These are phyloP conservation scores for Ballota nigra DNA, from an alignment of 257 asterid species.

Conservation along the genomic window DNA sequence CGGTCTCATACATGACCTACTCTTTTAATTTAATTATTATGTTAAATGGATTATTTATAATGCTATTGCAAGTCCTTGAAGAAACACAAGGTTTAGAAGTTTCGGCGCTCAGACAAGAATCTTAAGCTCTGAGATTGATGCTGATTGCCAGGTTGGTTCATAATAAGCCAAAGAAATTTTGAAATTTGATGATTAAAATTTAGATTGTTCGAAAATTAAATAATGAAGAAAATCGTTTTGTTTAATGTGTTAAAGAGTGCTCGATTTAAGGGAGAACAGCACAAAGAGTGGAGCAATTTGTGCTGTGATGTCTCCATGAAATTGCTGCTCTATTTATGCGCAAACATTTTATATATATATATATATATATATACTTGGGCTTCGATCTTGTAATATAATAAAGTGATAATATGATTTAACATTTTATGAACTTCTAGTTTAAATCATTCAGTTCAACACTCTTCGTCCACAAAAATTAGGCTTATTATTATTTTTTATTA, in stretches of 20 bases:
- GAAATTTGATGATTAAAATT: conserved; percentile 17
- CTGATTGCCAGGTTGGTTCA: conserved; percentile 3
- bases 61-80: background rate
- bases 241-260: background rate
- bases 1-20: too few species aligned
- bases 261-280: conserved; percentile 40
- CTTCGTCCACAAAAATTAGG: too few species aligned
- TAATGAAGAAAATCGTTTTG: background rate
- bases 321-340: conserved; percentile 28
- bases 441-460: too few species aligned
- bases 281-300: conserved; percentile 57
- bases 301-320: conserved; percentile 49
- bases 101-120: conserved; percentile 54
- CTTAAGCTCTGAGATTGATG: conserved; percentile 54
- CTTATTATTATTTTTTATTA: too few species aligned
- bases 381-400: background rate
- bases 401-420: background rate
- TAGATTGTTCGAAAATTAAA: background rate
- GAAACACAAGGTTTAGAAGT: conserved; percentile 58
- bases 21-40: too few species aligned
- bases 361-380: conserved; percentile 15
- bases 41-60: too few species aligned
- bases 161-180: conserved; percentile 8
- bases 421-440: background rate
- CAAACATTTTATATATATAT: background rate